Percentiles rank a stretch among this genome's conserved stretches.
These are phyloP conservation scores for Aspergillus texensis DNA, from an alignment of 2,329 filamentous ascomycete genomes.

Conservation along the genomic window DNA sequence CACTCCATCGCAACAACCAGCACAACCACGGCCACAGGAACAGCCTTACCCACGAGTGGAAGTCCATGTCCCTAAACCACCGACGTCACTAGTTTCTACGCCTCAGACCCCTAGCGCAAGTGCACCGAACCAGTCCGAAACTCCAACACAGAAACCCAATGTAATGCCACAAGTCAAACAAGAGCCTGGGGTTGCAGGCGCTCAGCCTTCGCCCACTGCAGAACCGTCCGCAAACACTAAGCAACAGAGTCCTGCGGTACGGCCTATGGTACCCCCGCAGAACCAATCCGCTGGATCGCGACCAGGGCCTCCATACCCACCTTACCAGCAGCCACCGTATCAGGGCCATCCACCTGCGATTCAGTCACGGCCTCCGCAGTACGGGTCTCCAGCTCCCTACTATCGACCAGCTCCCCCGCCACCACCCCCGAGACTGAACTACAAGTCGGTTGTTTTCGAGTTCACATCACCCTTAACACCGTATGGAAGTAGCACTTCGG, in stretches of 20 bases:
- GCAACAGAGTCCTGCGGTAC: constrained; percentile 26
- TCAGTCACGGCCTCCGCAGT: constrained; percentile 40
- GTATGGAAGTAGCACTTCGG: constrained; percentile 44
- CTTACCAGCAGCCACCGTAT: constrained; percentile 35
- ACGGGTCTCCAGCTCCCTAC: constrained; percentile 37
- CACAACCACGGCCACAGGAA: constrained; percentile 12
- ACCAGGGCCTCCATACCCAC: constrained; percentile 31
- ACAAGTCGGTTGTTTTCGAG: constrained; percentile 53
- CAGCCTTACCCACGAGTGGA: constrained; percentile 23
- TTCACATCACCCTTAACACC: constrained; percentile 47
- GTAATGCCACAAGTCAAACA: constrained; percentile 30
- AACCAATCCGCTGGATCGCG: constrained; percentile 24
- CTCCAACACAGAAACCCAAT: constrained; percentile 19
- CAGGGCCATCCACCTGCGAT: constrained; percentile 35
- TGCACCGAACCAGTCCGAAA: constrained; percentile 13
- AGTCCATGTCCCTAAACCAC: constrained; percentile 22
- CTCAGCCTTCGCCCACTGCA: constrained; percentile 13
- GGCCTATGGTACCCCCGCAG: constrained; percentile 28
- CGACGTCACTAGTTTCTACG: constrained; percentile 5
- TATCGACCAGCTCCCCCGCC: constrained; percentile 37
- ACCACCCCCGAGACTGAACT: constrained; percentile 40
- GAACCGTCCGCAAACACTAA: constrained; percentile 11
- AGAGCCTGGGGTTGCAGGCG: constrained; percentile 25
- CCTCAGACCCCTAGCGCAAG: constrained; percentile 12
- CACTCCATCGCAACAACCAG: constrained; percentile 11